Conservation (phyloP, 345 rosid species). For the Mallotus nudiflorus region DNA sequence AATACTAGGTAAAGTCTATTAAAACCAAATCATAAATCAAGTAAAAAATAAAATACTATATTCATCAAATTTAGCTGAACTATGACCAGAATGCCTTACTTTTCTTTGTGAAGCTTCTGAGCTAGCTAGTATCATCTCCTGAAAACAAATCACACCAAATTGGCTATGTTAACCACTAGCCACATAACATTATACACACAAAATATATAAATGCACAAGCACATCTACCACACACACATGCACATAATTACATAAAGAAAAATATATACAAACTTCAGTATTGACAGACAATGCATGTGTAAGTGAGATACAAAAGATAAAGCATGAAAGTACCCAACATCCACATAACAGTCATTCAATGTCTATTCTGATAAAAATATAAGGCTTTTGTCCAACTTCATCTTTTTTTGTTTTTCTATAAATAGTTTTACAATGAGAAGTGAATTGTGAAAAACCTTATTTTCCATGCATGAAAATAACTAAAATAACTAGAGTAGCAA, state of each 20-base stretch:
- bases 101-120: slow-evolving; percentile 52
- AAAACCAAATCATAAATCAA: slow-evolving; percentile 10
- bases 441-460: no score
- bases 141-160: slow-evolving; percentile 23
- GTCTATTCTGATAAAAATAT: no score
- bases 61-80: slow-evolving; percentile 12
- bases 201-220: no score
- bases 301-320: no score
- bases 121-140: slow-evolving; percentile 93
- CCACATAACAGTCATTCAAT: not conserved
- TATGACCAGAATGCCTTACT: slow-evolving; percentile 39
- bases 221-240: no score
- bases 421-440: no score
- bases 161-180: not conserved
- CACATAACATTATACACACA: not conserved
- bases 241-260: no score
- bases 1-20: slow-evolving; percentile 5
- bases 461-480: not conserved
- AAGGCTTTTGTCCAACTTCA: no score
- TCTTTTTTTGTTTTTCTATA: no score
- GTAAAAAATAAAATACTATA: slow-evolving; percentile 7
- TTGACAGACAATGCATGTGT: no score
- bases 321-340: not conserved
- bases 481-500: not conserved
- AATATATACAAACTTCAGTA: no score